phyloP scores from a whole-genome alignment of 2,329 filamentous ascomycete genomes.

The Fusarium tanahbumbuense region DNA sequence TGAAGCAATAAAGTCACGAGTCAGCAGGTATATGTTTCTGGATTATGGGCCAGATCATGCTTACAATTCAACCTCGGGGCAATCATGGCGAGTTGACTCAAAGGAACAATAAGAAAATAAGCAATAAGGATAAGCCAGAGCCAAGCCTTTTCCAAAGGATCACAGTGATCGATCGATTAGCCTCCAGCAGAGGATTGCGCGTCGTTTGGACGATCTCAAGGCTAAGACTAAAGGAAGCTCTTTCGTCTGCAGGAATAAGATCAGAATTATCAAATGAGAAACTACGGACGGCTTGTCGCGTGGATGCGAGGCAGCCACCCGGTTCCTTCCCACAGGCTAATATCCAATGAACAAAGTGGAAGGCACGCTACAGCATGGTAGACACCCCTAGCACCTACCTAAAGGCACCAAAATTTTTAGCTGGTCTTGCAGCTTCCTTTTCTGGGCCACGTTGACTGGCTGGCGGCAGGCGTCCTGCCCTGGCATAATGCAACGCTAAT shows the following conservation, averaged over 20 bases:
- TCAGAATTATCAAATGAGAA: conserved; percentile 3
- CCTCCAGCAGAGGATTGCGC: conserved; percentile 1
- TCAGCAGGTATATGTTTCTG: not conserved
- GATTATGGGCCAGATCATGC: not conserved
- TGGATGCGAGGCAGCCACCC: conserved; percentile 18
- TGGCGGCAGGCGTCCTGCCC: conserved; percentile 15
- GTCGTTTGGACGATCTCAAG: conserved; percentile 6
- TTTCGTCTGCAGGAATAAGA: conserved; percentile 1
- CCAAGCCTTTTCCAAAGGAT: not conserved
- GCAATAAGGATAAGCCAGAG: not conserved
- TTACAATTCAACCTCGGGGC: not conserved
- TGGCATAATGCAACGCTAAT: conserved; percentile 42
- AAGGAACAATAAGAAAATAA: not conserved
- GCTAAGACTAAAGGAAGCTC: not conserved
- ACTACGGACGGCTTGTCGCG: conserved; percentile 19
- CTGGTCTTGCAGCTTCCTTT: conserved; percentile 17
- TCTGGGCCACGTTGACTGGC: conserved; percentile 14
- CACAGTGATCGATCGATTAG: conserved; percentile 10
- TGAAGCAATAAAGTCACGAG: not conserved
- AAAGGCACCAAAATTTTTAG: not conserved
- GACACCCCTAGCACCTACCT: not conserved
- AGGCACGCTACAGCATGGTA: not conserved
- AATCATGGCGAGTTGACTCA: not conserved
- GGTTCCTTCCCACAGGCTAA: not conserved
- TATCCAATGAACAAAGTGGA: conserved; percentile 10